These are phyloP conservation scores for Mycena sp. DNA, from an alignment of 1,284 basidiomycete species.

Conservation along the genomic window DNA sequence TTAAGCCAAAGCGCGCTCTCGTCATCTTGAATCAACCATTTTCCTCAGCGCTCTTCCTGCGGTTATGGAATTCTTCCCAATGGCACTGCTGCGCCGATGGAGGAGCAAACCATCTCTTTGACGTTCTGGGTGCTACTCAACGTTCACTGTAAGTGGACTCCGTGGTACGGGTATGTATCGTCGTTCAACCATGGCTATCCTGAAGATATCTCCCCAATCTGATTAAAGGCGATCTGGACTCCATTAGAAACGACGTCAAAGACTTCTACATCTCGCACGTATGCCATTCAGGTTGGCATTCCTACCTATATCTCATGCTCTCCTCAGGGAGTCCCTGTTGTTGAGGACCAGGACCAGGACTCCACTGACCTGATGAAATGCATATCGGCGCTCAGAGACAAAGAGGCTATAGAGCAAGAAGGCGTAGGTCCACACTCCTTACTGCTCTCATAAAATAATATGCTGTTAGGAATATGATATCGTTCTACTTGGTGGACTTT, in stretches of 20 bases:
- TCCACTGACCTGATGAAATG: constrained; percentile 98
- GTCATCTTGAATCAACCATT: constrained; percentile 94
- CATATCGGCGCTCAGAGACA: constrained; percentile 68
- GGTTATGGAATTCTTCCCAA: constrained; percentile 74
- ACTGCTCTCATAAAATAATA: neutral
- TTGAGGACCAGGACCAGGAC: constrained; percentile 79
- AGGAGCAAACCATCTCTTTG: constrained; percentile 89
- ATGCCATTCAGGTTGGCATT: constrained; percentile 25
- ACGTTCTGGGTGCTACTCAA: constrained; percentile 54
- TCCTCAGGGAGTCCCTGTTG: constrained; percentile 71
- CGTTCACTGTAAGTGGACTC: constrained; percentile 35
- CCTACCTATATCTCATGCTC: constrained; percentile 10
- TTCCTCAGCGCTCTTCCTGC: constrained; percentile 65
- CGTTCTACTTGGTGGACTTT: constrained; percentile 88
- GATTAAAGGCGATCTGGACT: constrained; percentile 96
- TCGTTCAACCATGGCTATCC: neutral
- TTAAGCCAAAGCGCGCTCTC: constrained; percentile 58
- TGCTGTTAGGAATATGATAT: constrained; percentile 64
- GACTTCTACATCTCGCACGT: constrained; percentile 74
- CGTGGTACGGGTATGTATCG: neutral
- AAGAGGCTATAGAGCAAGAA: constrained; percentile 50
- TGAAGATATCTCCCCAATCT: constrained; percentile 81
- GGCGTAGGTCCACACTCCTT: constrained; percentile 38
- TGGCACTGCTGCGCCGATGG: constrained; percentile 91
- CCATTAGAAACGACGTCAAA: constrained; percentile 79